These are phyloP conservation scores for Xylariaceae sp. DNA, from an alignment of 2,329 filamentous ascomycete genomes.

Conservation along the genomic window DNA sequence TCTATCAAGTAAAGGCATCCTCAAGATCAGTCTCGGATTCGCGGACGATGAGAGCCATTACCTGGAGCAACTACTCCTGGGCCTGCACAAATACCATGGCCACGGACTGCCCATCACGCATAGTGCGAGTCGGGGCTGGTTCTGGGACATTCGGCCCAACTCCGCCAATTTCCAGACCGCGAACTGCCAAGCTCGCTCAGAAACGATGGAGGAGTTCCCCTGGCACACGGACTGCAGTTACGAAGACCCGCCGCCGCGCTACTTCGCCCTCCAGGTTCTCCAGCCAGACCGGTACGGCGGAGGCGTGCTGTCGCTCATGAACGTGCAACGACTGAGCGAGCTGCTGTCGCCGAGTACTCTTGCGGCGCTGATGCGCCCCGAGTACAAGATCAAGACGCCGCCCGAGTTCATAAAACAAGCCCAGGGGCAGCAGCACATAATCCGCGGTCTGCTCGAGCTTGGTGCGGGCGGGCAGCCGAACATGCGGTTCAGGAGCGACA, in stretches of 20 bases:
- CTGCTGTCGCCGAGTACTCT: conserved; percentile 1
- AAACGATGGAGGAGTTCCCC: conserved; percentile 40
- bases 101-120: conserved; percentile 38
- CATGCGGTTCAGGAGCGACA: conserved; percentile 33
- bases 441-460: neutral
- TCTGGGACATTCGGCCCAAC: conserved; percentile 39
- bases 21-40: conserved; percentile 34
- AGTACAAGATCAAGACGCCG: conserved; percentile 6
- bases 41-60: conserved; percentile 33
- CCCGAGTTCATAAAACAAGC: conserved; percentile 4
- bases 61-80: conserved; percentile 31
- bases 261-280: conserved; percentile 40
- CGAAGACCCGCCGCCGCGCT: conserved; percentile 34
- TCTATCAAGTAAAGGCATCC: conserved; percentile 27
- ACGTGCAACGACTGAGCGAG: conserved; percentile 3
- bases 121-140: conserved; percentile 39
- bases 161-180: conserved; percentile 27
- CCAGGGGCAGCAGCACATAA: neutral
- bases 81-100: conserved; percentile 31
- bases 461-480: conserved; percentile 1
- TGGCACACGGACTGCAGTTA: conserved; percentile 44
- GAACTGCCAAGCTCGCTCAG: conserved; percentile 35
- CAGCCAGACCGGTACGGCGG: conserved; percentile 38
- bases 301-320: conserved; percentile 29
- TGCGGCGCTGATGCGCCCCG: conserved; percentile 1